Evolutionary conservation across 805 yeast genomes (phyloP).

Genomic region (Maudiozyma saulgeensis): DNA sequence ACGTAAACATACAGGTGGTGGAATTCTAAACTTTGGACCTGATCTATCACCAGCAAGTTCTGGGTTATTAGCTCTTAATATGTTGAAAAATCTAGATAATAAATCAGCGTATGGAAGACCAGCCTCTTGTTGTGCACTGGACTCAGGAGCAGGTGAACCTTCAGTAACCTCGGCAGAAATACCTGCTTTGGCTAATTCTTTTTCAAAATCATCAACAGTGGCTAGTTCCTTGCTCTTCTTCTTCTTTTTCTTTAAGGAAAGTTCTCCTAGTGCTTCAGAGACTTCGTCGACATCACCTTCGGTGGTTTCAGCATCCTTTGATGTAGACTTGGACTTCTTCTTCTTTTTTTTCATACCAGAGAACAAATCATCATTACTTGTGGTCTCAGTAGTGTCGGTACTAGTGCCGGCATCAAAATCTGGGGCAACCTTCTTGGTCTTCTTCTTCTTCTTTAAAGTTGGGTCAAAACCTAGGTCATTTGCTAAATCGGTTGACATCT

Average conservation of each 20-base stretch:
- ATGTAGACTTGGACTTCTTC: constrained; percentile 51
- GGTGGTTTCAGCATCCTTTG: constrained; percentile 20
- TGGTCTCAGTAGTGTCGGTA: constrained; percentile 23
- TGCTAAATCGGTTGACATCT: constrained; percentile 28
- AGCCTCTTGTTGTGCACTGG: constrained; percentile 34
- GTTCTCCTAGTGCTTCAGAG: constrained; percentile 57
- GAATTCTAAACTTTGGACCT: constrained; percentile 87
- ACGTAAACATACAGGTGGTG: constrained; percentile 94
- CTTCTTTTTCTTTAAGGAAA: constrained; percentile 74
- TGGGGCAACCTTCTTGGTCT: constrained; percentile 42
- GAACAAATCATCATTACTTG: constrained; percentile 52
- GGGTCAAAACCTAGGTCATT: constrained; percentile 59
- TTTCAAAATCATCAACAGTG: constrained; percentile 74
- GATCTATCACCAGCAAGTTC: constrained; percentile 95
- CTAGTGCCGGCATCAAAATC: constrained; percentile 31
- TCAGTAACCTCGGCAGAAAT: constrained; percentile 41
- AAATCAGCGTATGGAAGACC: constrained; percentile 70
- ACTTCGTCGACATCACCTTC: constrained; percentile 31
- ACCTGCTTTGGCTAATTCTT: constrained; percentile 85
- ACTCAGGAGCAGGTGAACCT: constrained; percentile 26
- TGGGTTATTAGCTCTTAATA: constrained; percentile 88
- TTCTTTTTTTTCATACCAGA: constrained; percentile 79
- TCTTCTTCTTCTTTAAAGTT: constrained; percentile 70
- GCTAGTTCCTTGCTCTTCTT: constrained; percentile 52
- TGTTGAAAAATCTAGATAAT: constrained; percentile 74